These are phyloP conservation scores for Paulownia fortunei DNA, from an alignment of 257 asterid genomes.

Conservation along the genomic window DNA sequence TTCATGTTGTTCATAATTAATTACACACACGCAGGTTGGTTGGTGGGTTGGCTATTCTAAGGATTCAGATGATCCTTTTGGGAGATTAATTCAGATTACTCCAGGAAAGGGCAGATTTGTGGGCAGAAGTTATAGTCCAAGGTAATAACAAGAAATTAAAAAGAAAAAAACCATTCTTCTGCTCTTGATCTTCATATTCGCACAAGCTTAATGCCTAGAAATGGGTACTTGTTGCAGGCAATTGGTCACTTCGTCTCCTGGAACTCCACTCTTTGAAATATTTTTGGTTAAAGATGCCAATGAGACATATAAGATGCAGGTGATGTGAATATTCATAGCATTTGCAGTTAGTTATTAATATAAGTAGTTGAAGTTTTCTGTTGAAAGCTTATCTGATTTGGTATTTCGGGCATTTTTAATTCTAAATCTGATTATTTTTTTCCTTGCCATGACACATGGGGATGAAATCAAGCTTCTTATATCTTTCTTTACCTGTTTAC, in stretches of 20 bases:
- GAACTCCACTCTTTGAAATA: constrained; percentile 92
- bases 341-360: no score
- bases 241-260: constrained; percentile 85
- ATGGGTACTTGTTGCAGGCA: constrained; percentile 64
- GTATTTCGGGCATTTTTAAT: not conserved
- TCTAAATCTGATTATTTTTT: not conserved
- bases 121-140: constrained; percentile 89
- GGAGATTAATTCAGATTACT: constrained; percentile 79
- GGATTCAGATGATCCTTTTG: constrained; percentile 90
- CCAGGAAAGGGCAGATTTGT: constrained; percentile 91
- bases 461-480: not conserved
- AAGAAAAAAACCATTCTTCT: not conserved
- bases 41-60: constrained; percentile 99
- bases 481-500: no score
- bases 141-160: constrained; percentile 48
- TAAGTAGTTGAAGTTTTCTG: no score
- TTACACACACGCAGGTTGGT: constrained; percentile 67
- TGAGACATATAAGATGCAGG: constrained; percentile 80
- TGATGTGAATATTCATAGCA: constrained; percentile 31
- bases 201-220: constrained; percentile 20
- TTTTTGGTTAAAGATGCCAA: constrained; percentile 83
- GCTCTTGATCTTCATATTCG: constrained; percentile 11
- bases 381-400: no score
- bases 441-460: not conserved
- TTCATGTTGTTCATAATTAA: constrained; percentile 24